Evolutionary conservation across 2,329 filamentous ascomycete species (phyloP).

Genomic region (Aspergillus puulaauensis): DNA sequence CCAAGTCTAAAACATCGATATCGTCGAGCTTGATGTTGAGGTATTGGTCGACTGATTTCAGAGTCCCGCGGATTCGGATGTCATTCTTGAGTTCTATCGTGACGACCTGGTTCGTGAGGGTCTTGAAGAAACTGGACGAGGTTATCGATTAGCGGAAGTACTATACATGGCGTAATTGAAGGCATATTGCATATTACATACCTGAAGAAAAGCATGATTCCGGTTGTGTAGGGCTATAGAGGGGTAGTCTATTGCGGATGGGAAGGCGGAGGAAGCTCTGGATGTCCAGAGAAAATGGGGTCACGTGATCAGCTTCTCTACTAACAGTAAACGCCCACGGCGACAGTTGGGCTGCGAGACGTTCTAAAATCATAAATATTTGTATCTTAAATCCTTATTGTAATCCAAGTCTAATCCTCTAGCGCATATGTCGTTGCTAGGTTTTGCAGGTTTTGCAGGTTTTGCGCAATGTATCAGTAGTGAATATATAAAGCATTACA

Average conservation of each 20-base stretch:
- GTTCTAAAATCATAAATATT: too few species aligned
- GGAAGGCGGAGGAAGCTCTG: not conserved
- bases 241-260: slow-evolving; percentile 4
- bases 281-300: not conserved
- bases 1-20: slow-evolving; percentile 86
- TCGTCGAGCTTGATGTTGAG: slow-evolving; percentile 99
- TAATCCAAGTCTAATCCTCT: too few species aligned
- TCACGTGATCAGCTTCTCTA: not conserved
- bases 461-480: too few species aligned
- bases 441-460: too few species aligned
- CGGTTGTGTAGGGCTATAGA: slow-evolving; percentile 12
- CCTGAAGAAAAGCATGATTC: slow-evolving; percentile 56
- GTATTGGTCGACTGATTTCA: slow-evolving; percentile 98
- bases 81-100: slow-evolving; percentile 99
- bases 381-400: too few species aligned
- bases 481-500: too few species aligned
- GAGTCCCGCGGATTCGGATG: slow-evolving; percentile 89
- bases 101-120: slow-evolving; percentile 93
- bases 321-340: not conserved
- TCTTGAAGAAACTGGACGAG: slow-evolving; percentile 85
- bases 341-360: not conserved
- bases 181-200: slow-evolving; percentile 20
- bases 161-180: not conserved
- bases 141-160: not conserved
- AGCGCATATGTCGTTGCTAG: too few species aligned